Evolutionary conservation across 176 grass and related monocot genomes (phyloP), one percentile per base, ranked within the genome.

Genomic region (Triticum monococcum): DNA sequence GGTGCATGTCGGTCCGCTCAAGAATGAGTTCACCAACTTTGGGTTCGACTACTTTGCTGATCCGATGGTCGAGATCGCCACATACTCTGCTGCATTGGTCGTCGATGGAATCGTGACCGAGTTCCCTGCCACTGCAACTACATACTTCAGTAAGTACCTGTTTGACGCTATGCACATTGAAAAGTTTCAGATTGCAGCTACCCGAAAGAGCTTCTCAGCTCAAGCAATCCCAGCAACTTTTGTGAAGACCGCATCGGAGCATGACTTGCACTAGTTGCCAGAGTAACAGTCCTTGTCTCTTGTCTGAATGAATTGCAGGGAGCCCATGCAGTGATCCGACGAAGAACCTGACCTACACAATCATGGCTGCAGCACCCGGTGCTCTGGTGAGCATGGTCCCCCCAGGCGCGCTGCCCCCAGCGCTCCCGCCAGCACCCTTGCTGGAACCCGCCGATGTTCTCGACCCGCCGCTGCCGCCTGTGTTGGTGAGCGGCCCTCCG

Each of bases 11-110:
- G 92, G 90, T 12, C 82, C 91, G 69, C 90, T 99, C 81, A 89
- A 79, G 81, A 99, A 99, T 77, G 97, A 99, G 94, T 99, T 93
- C 82, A 66, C 87, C 72, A 81, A 86, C 43, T 87, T 99, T 28
- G 90, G 89, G 8, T 99, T 94, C 36, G 97, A 99, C 83, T 97
- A 80, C 90, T 99, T 89, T 37, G 90, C 94, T 8, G 94, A 99
- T 71, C 94, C 97, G 0, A 87, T 84, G 17, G 40, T 93, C 18
- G 97, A 99, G 90, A 72, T 99, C 37, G 92, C 64, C 22, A 96
- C 92, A 11, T 94, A 91, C 38, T 24, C 83, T 14, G 46, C 9
- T 33, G 68, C 84, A 4, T 22, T 94, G 8, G 35, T 83, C 63
- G 89, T 52, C 13, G 94, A 99, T 33, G 97, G 92, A 2, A 16